Base-by-base conservation (phyloP, 768 basidiomycete species). In the Calocera cornea region DNA sequence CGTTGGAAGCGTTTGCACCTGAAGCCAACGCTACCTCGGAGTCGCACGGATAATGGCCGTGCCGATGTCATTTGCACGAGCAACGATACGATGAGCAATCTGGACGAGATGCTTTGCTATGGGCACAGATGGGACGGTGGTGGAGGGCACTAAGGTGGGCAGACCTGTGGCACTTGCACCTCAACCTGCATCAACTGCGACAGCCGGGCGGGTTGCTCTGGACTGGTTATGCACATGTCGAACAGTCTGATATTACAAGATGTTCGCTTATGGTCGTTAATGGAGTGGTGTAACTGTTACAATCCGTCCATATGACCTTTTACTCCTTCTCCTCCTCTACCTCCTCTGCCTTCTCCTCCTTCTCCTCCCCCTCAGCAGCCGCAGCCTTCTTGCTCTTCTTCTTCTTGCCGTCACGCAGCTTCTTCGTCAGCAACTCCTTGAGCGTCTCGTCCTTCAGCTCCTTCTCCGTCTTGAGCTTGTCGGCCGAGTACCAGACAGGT, bases 401-500 rank as follows among this genome's bases (percentile, higher is more conserved):
- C 85, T 94, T 95, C 84, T 91, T 95, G 78, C 80, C 85, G 78
- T 93, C 92, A 68, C 95, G 84, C 71, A 99, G 77, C 72, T 85
- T 88, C 76, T 87, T 86, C 50, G 87, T 80, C 68, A 98, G 78
- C 29, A 91, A 80, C 33, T 84, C 81, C 79, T 94, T 93, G 71
- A 94, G 77, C 72, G 89, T 91, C 72, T 89, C 87, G 71, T 97
- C 92, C 76, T 91, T 85, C 68, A 98, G 79, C 76, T 92, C 86
- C 77, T 93, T 93, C 70, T 90, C 89, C 0, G 90, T 86, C 82
- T 91, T 90, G 72, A 97, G 83, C 67, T 95, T 82, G 74, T 95
- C 94, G 34, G 90, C 83, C 74, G 92, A 90, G 81, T 94, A 98
- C 95, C 93, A 98, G 34, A 86, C 73, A 14, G 97, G 92, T 11